Evolutionary conservation across 805 yeast genomes (phyloP).

Genomic region (Lipomyces sp.): DNA sequence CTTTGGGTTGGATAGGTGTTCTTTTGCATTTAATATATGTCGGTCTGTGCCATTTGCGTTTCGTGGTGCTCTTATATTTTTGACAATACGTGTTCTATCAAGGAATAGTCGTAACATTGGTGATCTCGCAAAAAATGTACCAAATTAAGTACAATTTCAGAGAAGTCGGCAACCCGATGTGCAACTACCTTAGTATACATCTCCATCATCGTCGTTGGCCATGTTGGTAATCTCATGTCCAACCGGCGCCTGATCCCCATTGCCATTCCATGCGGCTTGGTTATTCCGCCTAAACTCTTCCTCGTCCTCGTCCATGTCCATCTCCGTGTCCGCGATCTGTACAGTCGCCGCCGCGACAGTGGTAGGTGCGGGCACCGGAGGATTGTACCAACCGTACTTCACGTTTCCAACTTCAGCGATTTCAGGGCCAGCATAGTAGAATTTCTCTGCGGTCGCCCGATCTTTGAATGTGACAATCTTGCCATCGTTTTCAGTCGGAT

Average conservation of each 20-base stretch:
- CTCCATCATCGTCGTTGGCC: constrained; percentile 28
- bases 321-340: constrained; percentile 19
- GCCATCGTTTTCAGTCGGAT: constrained; percentile 17
- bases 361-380: constrained; percentile 15
- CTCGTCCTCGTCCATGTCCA: constrained; percentile 19
- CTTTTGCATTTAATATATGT: neutral
- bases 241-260: neutral
- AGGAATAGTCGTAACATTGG: too few species aligned
- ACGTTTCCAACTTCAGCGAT: constrained; percentile 13
- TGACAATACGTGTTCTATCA: neutral
- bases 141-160: neutral
- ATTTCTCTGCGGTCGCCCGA: constrained; percentile 48
- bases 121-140: too few species aligned
- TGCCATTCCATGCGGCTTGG: constrained; percentile 13
- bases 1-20: constrained; percentile 3
- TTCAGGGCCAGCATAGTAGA: constrained; percentile 22
- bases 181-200: constrained; percentile 17
- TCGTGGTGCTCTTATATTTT: neutral
- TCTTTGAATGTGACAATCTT: constrained; percentile 44
- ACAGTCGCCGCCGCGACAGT: neutral
- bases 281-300: constrained; percentile 15
- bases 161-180: neutral
- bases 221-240: neutral
- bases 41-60: neutral
- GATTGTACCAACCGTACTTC: constrained; percentile 23